phyloP scores from a whole-genome alignment of 768 basidiomycete genomes.

The Agrocybe pediades region DNA sequence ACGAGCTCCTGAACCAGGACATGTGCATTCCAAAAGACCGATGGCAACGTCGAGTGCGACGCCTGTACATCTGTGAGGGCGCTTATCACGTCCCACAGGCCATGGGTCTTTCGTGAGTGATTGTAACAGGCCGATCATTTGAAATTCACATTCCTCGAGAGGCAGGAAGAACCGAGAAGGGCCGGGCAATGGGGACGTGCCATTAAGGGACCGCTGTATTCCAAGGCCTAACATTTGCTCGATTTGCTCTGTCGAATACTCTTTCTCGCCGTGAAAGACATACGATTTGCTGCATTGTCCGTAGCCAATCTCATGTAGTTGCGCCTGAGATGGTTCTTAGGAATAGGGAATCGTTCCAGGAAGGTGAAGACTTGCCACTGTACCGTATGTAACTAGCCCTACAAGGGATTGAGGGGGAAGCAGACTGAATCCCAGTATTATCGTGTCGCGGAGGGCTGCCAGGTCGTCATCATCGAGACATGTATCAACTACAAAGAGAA shows the following conservation, averaged over 20 bases:
- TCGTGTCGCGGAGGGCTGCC: constrained; percentile 91
- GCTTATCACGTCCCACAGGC: constrained; percentile 95
- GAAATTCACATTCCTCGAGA: constrained; percentile 91
- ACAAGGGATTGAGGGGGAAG: constrained; percentile 95
- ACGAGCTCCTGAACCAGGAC: constrained; percentile 93
- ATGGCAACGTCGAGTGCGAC: constrained; percentile 93
- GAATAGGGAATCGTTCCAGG: neutral
- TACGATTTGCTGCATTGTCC: constrained; percentile 96
- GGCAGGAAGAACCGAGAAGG: constrained; percentile 92
- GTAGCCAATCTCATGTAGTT: constrained; percentile 98
- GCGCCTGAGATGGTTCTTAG: constrained; percentile 56
- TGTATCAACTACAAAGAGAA: constrained; percentile 96
- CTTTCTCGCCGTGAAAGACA: constrained; percentile 98
- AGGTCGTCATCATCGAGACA: constrained; percentile 96
- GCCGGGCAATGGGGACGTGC: constrained; percentile 83
- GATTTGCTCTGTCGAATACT: constrained; percentile 94
- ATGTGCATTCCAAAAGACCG: constrained; percentile 90
- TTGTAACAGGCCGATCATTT: constrained; percentile 92
- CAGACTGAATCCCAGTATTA: constrained; percentile 90
- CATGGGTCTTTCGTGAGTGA: constrained; percentile 88
- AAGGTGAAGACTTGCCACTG: constrained; percentile 69
- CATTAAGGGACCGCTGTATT: constrained; percentile 66
- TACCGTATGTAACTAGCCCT: constrained; percentile 94
- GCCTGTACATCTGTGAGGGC: constrained; percentile 92
- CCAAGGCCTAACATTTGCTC: constrained; percentile 97